A percentile compares a stretch with the other conserved stretches of the same genome.
phyloP scores from a whole-genome alignment of 495 filamentous ascomycete species.

The Lasiosphaeriaceae sp. region DNA sequence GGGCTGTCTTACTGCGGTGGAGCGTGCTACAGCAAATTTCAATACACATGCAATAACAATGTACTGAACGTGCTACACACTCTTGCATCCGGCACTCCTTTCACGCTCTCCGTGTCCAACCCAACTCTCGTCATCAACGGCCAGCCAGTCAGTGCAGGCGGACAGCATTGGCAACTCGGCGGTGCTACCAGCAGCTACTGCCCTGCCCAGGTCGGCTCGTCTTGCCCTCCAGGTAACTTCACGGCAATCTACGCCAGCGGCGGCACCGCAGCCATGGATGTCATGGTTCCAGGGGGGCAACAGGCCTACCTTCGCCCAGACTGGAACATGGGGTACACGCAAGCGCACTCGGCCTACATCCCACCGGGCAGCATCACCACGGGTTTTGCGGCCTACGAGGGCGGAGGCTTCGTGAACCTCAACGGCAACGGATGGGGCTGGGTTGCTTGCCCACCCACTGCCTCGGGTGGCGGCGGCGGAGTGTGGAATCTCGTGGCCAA shows the following conservation, averaged over 20 bases:
- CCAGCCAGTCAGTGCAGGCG: conserved; percentile 34
- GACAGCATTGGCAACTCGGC: conserved; percentile 39
- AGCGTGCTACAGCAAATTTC: conserved; percentile 35
- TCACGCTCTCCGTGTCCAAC: conserved; percentile 36
- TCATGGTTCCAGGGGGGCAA: conserved; percentile 63
- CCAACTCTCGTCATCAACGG: conserved; percentile 40
- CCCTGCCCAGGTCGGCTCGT: conserved; percentile 19
- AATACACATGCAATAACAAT: conserved; percentile 38
- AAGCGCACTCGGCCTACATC: conserved; percentile 55
- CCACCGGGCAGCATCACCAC: conserved; percentile 49
- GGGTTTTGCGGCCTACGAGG: conserved; percentile 34
- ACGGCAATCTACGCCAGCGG: conserved; percentile 18
- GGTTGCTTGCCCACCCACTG: conserved; percentile 31
- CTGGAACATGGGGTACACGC: conserved; percentile 57
- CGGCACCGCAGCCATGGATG: conserved; percentile 25
- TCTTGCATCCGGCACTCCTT: conserved; percentile 30
- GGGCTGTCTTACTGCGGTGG: conserved; percentile 24
- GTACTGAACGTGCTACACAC: conserved; percentile 30
- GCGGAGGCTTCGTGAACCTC: conserved; percentile 33
- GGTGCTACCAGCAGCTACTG: conserved; percentile 40
- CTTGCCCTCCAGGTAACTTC: conserved; percentile 27
- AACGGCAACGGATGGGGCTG: conserved; percentile 33
- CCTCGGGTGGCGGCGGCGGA: conserved; percentile 19
- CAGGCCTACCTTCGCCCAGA: conserved; percentile 54
- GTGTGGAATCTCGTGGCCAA: conserved; percentile 29